phyloP scores from a whole-genome alignment of 2,329 filamentous ascomycete species.

The Phaeosphaeria sp. region DNA sequence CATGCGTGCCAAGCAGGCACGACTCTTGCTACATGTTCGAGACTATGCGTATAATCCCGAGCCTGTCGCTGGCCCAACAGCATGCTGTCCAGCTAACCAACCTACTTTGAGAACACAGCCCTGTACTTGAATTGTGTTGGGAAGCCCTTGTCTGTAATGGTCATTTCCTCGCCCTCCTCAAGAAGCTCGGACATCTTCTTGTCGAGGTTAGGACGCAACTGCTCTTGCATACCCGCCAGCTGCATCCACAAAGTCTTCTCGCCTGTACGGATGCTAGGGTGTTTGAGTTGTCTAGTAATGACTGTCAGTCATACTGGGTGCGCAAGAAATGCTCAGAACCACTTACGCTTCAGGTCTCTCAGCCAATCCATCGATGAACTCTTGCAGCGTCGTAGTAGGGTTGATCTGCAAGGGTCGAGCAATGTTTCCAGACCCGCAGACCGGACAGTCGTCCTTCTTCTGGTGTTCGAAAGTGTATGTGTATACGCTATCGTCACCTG shows the following conservation, averaged over 20 bases:
- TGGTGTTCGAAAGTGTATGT: slow-evolving; percentile 97
- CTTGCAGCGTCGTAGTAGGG: slow-evolving; percentile 74
- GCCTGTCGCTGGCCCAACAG: neutral
- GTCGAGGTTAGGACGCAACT: slow-evolving; percentile 81
- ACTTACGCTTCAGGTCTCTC: slow-evolving; percentile 76
- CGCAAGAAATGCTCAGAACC: neutral
- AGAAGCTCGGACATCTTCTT: slow-evolving; percentile 81
- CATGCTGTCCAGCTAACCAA: neutral
- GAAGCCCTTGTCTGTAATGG: slow-evolving; percentile 91
- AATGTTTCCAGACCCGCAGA: slow-evolving; percentile 75
- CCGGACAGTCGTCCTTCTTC: slow-evolving; percentile 92
- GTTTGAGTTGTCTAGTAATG: slow-evolving; percentile 75
- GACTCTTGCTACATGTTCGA: neutral
- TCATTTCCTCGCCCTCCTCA: slow-evolving; percentile 82
- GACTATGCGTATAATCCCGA: neutral
- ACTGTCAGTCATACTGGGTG: slow-evolving; percentile 16
- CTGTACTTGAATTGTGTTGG: slow-evolving; percentile 72
- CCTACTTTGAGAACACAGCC: slow-evolving; percentile 54
- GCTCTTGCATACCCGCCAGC: slow-evolving; percentile 80
- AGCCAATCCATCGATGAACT: slow-evolving; percentile 84
- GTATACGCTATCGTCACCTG: slow-evolving; percentile 92
- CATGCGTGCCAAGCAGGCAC: neutral
- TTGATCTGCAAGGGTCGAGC: slow-evolving; percentile 78
- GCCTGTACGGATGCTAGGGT: slow-evolving; percentile 82
- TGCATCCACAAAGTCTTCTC: slow-evolving; percentile 91